Base-by-base conservation (phyloP, 2,329 filamentous ascomycete species). In the Lasiodiplodia sp. region DNA sequence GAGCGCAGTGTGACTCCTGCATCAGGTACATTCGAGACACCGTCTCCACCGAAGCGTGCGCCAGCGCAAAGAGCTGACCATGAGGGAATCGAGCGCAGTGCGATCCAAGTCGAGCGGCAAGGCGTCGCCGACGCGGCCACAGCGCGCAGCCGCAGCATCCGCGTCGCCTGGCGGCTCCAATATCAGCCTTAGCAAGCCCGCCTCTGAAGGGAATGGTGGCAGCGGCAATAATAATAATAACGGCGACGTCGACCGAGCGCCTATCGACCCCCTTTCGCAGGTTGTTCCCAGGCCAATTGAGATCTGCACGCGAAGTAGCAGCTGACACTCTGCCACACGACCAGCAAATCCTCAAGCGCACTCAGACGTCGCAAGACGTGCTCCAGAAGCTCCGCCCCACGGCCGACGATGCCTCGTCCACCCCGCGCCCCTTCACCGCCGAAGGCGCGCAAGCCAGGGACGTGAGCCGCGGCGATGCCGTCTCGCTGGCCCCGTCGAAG, bases 221-320 rank as follows among this genome's bases (percentile, higher is more conserved):
- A 21, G 18, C 18, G 18, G 49, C 49, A 37, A 37, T 18, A 21
- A 12, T 40, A 58, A 21, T 18, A n/a, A 37, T 37, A 56, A 34
- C 28, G 28, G 28, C 53, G 28, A 34, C 4, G 18, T 55, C 21
- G 60, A 66, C 38, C 82, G 85, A 65, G 71, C 75, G 11, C 83
- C 83, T 31, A 90, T 91, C 70, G 90, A 92, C 78, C 90, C 90
- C 68, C 81, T 91, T 71, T 91, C 90, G 64, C 88, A 91, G 79
- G 89, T 91, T n/a, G 10, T 65, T 7, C 55, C 55, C 18, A 6
- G 18, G 44, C 31, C 60, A 38, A 64, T 64, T 64, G 60, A 64
- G 60, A 64, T 64, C 60, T 64, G 44, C 60, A 64, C 10, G 23
- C 40, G n/a, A 23, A 12, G 8, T 21, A 40, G 25, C n/a, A 44